Percentiles rank a stretch among this genome's conserved stretches.
Conservation (phyloP, 306 rosid genomes). For the Vicia sativa region DNA sequence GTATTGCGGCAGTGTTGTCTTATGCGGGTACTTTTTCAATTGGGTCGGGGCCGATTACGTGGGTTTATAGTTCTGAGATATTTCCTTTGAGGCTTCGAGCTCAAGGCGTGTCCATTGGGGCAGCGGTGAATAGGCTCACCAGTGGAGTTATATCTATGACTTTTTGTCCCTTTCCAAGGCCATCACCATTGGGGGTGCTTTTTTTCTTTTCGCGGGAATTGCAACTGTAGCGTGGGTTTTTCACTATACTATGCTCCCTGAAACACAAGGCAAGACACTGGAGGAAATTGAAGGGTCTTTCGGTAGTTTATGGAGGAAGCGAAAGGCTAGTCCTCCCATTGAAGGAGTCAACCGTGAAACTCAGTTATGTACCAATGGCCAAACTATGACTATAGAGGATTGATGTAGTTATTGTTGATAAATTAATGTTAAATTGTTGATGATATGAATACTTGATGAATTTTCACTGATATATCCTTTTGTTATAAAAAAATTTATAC, state of each 20-base stretch:
- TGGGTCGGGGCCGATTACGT: constrained; percentile 76
- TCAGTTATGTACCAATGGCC: no score
- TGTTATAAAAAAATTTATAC: no score
- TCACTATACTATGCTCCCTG: constrained; percentile 42
- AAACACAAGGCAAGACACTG: constrained; percentile 40
- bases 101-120: constrained; percentile 67
- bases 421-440: no score
- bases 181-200: constrained; percentile 43
- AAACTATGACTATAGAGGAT: no score
- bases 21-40: constrained; percentile 63
- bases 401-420: no score
- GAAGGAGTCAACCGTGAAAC: neutral
- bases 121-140: constrained; percentile 49
- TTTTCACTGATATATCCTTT: no score
- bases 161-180: constrained; percentile 54
- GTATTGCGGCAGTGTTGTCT: constrained; percentile 44
- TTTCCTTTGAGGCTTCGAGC: constrained; percentile 52
- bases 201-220: constrained; percentile 39
- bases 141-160: constrained; percentile 72
- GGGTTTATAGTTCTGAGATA: constrained; percentile 78
- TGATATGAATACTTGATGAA: no score
- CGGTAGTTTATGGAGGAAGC: constrained; percentile 35
- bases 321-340: neutral
- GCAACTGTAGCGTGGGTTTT: constrained; percentile 42
- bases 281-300: constrained; percentile 49